Evolutionary conservation across 2,329 filamentous ascomycete genomes (phyloP).

Genomic region (Alternaria brassicicola): DNA sequence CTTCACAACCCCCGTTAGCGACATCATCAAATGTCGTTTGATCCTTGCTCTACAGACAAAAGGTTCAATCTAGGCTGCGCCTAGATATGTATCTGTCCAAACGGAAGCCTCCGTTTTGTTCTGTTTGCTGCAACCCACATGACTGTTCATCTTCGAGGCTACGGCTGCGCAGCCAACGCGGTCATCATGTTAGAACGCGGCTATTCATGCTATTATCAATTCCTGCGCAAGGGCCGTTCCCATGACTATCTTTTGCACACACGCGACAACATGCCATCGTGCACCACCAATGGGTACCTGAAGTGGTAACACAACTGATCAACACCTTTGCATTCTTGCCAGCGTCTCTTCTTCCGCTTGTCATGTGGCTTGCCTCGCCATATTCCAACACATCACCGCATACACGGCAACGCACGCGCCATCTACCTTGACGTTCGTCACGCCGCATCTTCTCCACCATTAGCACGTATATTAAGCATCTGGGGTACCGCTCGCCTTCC

Average conservation of each 20-base stretch:
- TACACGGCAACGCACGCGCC: background rate
- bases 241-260: accelerated
- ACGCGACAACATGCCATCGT: background rate
- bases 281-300: background rate
- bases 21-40: background rate
- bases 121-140: background rate
- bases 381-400: background rate
- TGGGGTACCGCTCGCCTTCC: constrained; percentile 25
- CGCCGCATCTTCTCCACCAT: constrained; percentile 19
- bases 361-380: background rate
- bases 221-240: background rate
- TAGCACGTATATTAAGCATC: constrained; percentile 28
- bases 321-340: background rate
- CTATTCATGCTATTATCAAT: background rate
- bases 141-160: background rate
- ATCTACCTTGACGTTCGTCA: constrained; percentile 17
- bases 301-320: background rate
- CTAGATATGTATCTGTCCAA: background rate
- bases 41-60: background rate
- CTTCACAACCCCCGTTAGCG: background rate
- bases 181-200: background rate
- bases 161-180: background rate
- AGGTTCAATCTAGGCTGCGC: background rate
- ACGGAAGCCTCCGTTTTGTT: background rate
- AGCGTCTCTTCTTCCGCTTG: background rate